phyloP scores from a whole-genome alignment of 83 land plant genomes.

The Isoetes engelmannii region DNA sequence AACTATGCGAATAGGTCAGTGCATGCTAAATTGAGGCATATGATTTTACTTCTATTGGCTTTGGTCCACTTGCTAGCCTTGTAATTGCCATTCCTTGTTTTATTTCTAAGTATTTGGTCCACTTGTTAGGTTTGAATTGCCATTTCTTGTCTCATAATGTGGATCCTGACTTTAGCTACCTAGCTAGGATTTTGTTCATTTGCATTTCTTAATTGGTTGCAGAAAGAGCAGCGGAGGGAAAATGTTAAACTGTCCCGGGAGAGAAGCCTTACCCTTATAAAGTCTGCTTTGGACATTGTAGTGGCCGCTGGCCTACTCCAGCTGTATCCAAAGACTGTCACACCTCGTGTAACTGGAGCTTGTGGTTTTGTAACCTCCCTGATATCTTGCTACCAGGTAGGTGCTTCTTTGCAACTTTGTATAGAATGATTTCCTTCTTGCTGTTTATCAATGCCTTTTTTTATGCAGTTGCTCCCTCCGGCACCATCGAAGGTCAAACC shows the following conservation, averaged over 20 bases:
- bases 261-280: slow-evolving; percentile 55
- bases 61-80: too few relatives aligned
- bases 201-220: slow-evolving; percentile 14
- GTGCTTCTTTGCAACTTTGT: neutral
- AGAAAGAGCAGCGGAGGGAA: slow-evolving; percentile 53
- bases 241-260: slow-evolving; percentile 54
- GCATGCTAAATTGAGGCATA: too few relatives aligned
- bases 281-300: slow-evolving; percentile 68
- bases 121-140: neutral
- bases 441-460: too few relatives aligned
- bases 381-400: slow-evolving; percentile 95
- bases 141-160: neutral
- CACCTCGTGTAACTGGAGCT: slow-evolving; percentile 95
- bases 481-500: too few relatives aligned
- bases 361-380: slow-evolving; percentile 74
- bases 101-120: neutral
- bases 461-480: too few relatives aligned
- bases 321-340: slow-evolving; percentile 80
- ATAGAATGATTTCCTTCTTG: too few relatives aligned
- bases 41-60: too few relatives aligned
- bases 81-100: too few relatives aligned
- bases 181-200: neutral
- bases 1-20: too few relatives aligned
- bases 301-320: slow-evolving; percentile 92
- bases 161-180: neutral